Base-by-base conservation (phyloP, 192 early-diverging fungal genomes). In the Chytriomyces confervae region DNA sequence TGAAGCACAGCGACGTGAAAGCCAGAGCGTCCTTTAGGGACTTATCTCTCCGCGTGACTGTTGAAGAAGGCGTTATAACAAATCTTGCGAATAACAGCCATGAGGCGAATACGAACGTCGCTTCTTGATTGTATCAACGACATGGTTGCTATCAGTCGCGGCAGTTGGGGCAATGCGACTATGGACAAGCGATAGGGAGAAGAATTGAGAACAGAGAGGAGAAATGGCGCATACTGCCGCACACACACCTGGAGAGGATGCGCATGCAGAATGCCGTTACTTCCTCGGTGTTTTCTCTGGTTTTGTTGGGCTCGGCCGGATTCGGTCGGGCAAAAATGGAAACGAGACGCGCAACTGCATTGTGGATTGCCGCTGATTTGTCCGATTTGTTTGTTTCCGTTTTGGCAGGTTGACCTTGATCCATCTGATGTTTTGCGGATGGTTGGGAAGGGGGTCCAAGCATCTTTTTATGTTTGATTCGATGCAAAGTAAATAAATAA, bases 91-190 rank as follows among this genome's bases (percentile, higher is more conserved):
- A 44, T 44, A 20, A 62, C 18, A 13, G 11, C 20, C 67, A 57
- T 18, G 16, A 47, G 48, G 20, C 10, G 27, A 48, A 16, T 16
- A 64, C 86, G 81, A 80, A 93, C 92, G 81, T 76, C 88, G 88
- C 79, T 90, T 90, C 77, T 88, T 89, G 66, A 92, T 92, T 18
- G 83, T 72, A 50, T 90, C 88, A 16, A 84, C 87, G 20, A 92
- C 78, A 64, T 89, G 82, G 7, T 85, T 70, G 50, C 89, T 89
- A 73, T 92, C 91, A 10, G 83, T 75, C 3, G 85, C 79, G 16
- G 89, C 73, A 0, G 91, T 75, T 16, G 90, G 84, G 10, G 82
- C 77, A 45, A 91, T 69, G 18, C 86, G 88, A 84, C 90, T 91
- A 66, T 45, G n/a, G 11, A 4, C 36, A 16, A 20, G n/a, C 44